Conservation (phyloP, 1,284 basidiomycete genomes). For the Retiboletus fuscus region DNA sequence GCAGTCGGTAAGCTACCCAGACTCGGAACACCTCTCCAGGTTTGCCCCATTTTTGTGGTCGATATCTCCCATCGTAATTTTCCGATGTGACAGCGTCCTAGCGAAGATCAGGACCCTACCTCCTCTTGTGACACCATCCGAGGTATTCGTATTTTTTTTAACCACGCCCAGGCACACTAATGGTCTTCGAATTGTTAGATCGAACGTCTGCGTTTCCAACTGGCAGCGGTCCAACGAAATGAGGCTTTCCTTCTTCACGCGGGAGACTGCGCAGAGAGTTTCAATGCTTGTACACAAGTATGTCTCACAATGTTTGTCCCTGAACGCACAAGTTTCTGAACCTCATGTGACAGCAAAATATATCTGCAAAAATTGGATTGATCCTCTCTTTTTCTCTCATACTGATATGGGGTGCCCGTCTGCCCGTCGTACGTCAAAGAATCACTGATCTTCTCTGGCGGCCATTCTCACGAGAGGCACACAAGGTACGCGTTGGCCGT, state of each 20-base stretch:
- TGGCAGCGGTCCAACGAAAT: slow-evolving; percentile 84
- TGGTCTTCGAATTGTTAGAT: slow-evolving; percentile 64
- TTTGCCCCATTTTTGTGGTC: slow-evolving; percentile 30
- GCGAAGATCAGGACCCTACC: slow-evolving; percentile 81
- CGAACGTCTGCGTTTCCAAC: slow-evolving; percentile 84
- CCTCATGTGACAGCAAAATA: slow-evolving; percentile 76
- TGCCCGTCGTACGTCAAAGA: slow-evolving; percentile 76
- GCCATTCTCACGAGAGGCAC: slow-evolving; percentile 25
- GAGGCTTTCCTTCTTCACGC: slow-evolving; percentile 96
- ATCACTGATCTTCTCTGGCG: neutral
- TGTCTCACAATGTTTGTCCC: slow-evolving; percentile 4
- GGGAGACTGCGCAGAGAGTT: slow-evolving; percentile 96
- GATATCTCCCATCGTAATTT: neutral
- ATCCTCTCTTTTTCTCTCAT: slow-evolving; percentile 96
- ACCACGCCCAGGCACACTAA: slow-evolving; percentile 24
- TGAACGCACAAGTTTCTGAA: neutral
- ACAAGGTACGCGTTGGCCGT: slow-evolving; percentile 86
- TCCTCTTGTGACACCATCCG: slow-evolving; percentile 89
- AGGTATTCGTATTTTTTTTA: slow-evolving; percentile 64
- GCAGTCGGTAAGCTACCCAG: slow-evolving; percentile 53
- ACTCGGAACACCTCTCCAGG: slow-evolving; percentile 50
- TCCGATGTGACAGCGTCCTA: slow-evolving; percentile 69
- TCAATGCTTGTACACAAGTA: slow-evolving; percentile 90
- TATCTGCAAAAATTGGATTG: slow-evolving; percentile 93
- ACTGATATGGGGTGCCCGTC: slow-evolving; percentile 91